Base-by-base conservation (phyloP, 192 early-diverging fungal genomes). In the Coemansia sp. region DNA sequence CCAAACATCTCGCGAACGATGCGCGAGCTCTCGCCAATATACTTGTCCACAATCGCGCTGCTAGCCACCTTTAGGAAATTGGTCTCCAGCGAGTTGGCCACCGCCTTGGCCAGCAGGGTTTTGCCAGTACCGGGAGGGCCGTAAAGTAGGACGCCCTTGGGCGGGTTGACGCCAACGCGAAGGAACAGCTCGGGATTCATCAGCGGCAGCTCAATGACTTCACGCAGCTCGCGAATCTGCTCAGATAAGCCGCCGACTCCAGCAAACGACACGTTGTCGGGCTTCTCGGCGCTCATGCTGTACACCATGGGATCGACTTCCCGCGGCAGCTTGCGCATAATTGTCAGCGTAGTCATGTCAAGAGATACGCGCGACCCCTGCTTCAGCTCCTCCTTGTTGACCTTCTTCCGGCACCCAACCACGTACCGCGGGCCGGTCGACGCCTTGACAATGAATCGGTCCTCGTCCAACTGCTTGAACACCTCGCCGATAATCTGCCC, bases 291-390 rank as follows among this genome's bases (percentile, higher is more conserved):
- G 19, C 91, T 93, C 98, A 99, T 99, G 86, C 96, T 99, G 87
- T 98, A 99, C 24, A 99, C 98, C 63, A 98, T 88, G 39, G 98
- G 98, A 77, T 99, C 98, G 0, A 99, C 96, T 65, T 99, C 98
- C 27, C 98, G 87, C 40, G 98, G 98, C 31, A 99, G 86, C 71
- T 95, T 90, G 39, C 98, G 91, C 98, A 99, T 99, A 65, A 99
- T 99, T n/a, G 98, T 99, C 67, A 99, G 85, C 7, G 98, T 99
- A 22, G 98, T 99, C 94, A 99, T 99, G 76, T 99, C 98, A 54
- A 99, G 85, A 5, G 98, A 91, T n/a, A 99, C 98, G 43, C 98
- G 94, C 38, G 94, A 88, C n/a, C 96, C 95, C 68, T 94, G 93
- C 74, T 96, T 97, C 31, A 99, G 85, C 70, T 98, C 96, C 46